Evolutionary conservation across 2,329 filamentous ascomycete species (phyloP).

Genomic region (Colletotrichum noveboracense): DNA sequence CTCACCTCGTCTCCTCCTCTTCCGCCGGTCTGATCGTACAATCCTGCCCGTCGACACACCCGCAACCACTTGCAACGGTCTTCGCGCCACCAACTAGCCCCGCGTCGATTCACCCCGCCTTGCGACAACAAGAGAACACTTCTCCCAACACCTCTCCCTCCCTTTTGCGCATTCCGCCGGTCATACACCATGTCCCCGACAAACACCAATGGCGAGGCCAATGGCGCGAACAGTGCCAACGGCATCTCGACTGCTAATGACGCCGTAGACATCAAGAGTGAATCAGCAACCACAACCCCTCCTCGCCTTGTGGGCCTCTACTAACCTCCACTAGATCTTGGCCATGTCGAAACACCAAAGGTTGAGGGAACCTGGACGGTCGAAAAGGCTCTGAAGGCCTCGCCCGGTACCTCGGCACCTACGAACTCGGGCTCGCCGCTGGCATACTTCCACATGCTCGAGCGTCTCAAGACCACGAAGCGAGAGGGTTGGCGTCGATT

Average conservation of each 20-base stretch:
- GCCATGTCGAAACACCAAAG: slow-evolving; percentile 25
- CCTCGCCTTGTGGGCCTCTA: not conserved
- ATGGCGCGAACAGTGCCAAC: not conserved
- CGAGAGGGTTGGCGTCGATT: slow-evolving; percentile 96
- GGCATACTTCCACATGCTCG: slow-evolving; percentile 92
- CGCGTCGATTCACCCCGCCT: not conserved
- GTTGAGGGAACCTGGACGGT: slow-evolving; percentile 29
- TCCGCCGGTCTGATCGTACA: not conserved
- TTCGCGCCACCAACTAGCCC: slow-evolving; percentile 1
- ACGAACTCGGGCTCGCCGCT: slow-evolving; percentile 75
- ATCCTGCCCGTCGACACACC: not conserved
- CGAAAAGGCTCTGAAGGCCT: slow-evolving; percentile 22
- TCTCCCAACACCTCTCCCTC: not conserved
- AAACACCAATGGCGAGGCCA: not conserved
- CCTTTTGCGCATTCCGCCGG: not conserved
- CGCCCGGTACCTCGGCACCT: slow-evolving; percentile 43
- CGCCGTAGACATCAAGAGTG: slow-evolving; percentile 18
- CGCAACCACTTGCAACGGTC: not conserved
- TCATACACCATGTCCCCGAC: not conserved
- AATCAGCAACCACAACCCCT: not conserved
- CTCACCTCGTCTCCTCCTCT: not conserved
- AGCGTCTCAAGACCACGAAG: slow-evolving; percentile 94
- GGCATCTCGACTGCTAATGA: not conserved
- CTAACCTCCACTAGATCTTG: slow-evolving; percentile 23
- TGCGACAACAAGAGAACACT: not conserved